Base-by-base conservation (phyloP, 257 asterid genomes). In the Misopates orontium region DNA sequence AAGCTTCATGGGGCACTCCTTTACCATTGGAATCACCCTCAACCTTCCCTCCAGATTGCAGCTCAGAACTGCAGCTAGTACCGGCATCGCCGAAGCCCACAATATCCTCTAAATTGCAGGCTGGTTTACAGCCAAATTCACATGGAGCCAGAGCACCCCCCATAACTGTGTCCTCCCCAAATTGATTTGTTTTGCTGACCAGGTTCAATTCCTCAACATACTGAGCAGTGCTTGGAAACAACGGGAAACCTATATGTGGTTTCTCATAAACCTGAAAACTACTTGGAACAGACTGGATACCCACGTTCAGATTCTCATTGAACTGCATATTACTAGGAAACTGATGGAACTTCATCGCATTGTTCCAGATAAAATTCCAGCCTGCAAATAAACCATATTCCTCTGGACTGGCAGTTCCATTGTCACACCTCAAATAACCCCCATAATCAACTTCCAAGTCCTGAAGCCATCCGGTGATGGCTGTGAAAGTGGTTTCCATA, bases 381-480 rank as follows among this genome's bases (percentile, higher is more conserved):
- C 78, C 89, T 0, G 82, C 85, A 74, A 84, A 76, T 23, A 90
- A 68, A 40, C 71, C 80, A 62, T 77, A 79, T 64, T 73, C 80
- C n/a, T 78, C 87, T 31, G 74, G 80, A 67, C 71, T 62, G 31
- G 61, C 39, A 42, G 56, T 67, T 10, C 47, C 74, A 69, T 25
- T 62, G 57, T 68, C 76, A 49, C 74, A 66, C 70, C 70, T 63
- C 71, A 69, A 63, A 47, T 61, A 75, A 23, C 79, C 89, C 45
- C 84, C 87, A 73, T 75, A 84, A 54, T 78, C 87, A 60, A 72
- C 76, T 56, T 81, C 87, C 81, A 87, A 73, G 70, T 80, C 88
- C 79, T 80, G 89, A 58, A 91, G 87, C 95, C 88, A 89, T 51
- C 90, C 87, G 1, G 87, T 82, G 71, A 92, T 75, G 45, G 96